These are phyloP conservation scores for Phytophthora melonis DNA, from an alignment of 352 stramenopile species.

Conservation along the genomic window DNA sequence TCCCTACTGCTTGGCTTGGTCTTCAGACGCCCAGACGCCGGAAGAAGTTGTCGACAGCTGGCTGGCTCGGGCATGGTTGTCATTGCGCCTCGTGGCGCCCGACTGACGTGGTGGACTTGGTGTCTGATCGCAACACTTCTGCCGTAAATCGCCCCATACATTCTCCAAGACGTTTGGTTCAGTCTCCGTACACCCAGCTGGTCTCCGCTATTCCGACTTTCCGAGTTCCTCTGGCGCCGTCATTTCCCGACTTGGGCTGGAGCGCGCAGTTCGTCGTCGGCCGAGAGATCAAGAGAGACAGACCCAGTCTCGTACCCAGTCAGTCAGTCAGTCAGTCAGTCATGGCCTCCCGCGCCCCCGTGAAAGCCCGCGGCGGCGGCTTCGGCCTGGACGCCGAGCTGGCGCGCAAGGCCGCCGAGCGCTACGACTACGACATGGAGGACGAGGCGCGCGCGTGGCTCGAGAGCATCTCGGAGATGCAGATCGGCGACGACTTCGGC, in stretches of 20 bases:
- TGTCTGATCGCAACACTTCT: conserved; percentile 24
- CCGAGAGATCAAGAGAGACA: neutral
- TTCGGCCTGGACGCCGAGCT: conserved; percentile 93
- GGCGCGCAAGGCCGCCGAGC: conserved; percentile 80
- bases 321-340: conserved; percentile 9
- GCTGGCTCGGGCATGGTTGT: conserved; percentile 2
- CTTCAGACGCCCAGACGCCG: neutral
- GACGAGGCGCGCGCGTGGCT: conserved; percentile 88
- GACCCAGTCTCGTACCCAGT: neutral
- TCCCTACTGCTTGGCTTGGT: neutral
- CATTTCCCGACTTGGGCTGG: conserved; percentile 34
- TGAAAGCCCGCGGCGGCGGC: conserved; percentile 76
- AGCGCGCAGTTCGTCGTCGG: conserved; percentile 1
- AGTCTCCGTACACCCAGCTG: neutral
- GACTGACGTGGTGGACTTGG: conserved; percentile 13
- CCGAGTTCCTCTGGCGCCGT: conserved; percentile 8
- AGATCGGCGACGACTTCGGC: conserved; percentile 86
- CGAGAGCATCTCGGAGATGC: conserved; percentile 77
- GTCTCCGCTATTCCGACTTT: conserved; percentile 1
- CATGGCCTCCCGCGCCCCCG: conserved; percentile 52
- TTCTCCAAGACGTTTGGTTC: neutral
- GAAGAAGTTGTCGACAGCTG: conserved; percentile 2
- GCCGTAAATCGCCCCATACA: neutral
- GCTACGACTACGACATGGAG: conserved; percentile 92
- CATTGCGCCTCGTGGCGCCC: conserved; percentile 10